These are phyloP conservation scores for Mytilinidion resinicola DNA, from an alignment of 495 filamentous ascomycete genomes.

Conservation along the genomic window DNA sequence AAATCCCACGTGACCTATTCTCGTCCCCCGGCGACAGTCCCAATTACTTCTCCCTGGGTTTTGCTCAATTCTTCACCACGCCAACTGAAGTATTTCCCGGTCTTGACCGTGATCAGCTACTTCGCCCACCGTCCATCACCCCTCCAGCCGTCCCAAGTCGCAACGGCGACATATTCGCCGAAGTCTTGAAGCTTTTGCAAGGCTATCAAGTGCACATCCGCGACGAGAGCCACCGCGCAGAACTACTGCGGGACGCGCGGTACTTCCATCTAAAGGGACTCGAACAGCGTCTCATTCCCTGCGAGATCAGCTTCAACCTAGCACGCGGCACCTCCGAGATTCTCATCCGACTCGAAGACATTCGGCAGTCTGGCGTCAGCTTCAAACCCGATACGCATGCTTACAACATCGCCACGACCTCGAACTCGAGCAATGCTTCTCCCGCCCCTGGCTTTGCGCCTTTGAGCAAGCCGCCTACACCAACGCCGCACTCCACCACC, in stretches of 20 bases:
- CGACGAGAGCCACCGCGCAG: slow-evolving; percentile 67
- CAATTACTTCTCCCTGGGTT: slow-evolving; percentile 94
- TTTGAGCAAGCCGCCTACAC: background rate
- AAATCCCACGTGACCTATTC: slow-evolving; percentile 85
- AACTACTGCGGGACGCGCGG: slow-evolving; percentile 77
- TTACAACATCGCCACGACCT: background rate
- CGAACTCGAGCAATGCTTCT: slow-evolving; percentile 7
- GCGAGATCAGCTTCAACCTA: slow-evolving; percentile 71
- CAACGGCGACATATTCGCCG: slow-evolving; percentile 70
- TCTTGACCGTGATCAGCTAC: slow-evolving; percentile 67
- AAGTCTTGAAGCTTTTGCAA: slow-evolving; percentile 75
- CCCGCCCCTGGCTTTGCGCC: slow-evolving; percentile 12
- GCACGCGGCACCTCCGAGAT: slow-evolving; percentile 66
- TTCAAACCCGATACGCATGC: slow-evolving; percentile 44
- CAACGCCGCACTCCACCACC: background rate
- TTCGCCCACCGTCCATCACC: slow-evolving; percentile 80
- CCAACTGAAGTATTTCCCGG: slow-evolving; percentile 82
- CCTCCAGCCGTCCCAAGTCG: slow-evolving; percentile 77
- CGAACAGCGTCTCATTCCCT: slow-evolving; percentile 80
- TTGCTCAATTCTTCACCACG: slow-evolving; percentile 78
- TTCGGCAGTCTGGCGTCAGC: slow-evolving; percentile 75
- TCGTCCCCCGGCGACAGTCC: slow-evolving; percentile 76
- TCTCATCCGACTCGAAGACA: slow-evolving; percentile 70
- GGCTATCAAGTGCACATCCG: slow-evolving; percentile 83
- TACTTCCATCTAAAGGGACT: slow-evolving; percentile 90